These are phyloP conservation scores for Mortierella alpina DNA, from an alignment of 192 early-diverging fungal genomes.

Conservation along the genomic window DNA sequence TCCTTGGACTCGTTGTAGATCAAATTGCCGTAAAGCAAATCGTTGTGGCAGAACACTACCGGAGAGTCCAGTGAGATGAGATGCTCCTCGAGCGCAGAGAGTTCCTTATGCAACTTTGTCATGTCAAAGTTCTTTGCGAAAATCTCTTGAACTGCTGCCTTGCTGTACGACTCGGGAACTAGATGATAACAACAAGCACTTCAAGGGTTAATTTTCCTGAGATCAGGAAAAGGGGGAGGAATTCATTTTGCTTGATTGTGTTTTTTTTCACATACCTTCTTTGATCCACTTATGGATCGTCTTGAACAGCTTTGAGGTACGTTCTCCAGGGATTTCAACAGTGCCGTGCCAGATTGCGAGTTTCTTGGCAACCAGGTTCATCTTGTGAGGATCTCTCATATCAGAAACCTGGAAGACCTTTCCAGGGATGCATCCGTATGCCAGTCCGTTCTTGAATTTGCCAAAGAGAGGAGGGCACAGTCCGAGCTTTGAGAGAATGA, in stretches of 20 bases:
- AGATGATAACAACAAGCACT: not conserved
- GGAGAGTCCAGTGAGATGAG: slow-evolving; percentile 74
- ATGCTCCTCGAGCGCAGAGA: slow-evolving; percentile 63
- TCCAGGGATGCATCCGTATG: slow-evolving; percentile 90
- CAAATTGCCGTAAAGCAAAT: slow-evolving; percentile 91
- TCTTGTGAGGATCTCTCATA: slow-evolving; percentile 80
- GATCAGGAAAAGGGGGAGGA: not conserved
- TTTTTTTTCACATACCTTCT: slow-evolving; percentile 61
- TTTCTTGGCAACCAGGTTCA: slow-evolving; percentile 78
- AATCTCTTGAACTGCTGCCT: slow-evolving; percentile 65
- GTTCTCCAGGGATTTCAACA: slow-evolving; percentile 42
- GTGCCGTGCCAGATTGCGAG: slow-evolving; percentile 84
- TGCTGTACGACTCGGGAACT: slow-evolving; percentile 70
- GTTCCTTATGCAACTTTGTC: slow-evolving; percentile 52
- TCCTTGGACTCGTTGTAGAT: slow-evolving; percentile 74
- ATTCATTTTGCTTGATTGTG: no score
- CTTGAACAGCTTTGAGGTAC: slow-evolving; percentile 69
- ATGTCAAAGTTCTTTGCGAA: slow-evolving; percentile 68
- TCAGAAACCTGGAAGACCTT: slow-evolving; percentile 75
- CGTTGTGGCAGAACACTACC: slow-evolving; percentile 93
- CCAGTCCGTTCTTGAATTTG: slow-evolving; percentile 90
- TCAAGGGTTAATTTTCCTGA: not conserved
- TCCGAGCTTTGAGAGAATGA: slow-evolving; percentile 73
- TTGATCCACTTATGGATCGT: slow-evolving; percentile 81
- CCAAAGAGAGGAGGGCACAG: slow-evolving; percentile 85